These are phyloP conservation scores for Exophiala oligosperma DNA, from an alignment of 2,329 filamentous ascomycete genomes.

Conservation along the genomic window DNA sequence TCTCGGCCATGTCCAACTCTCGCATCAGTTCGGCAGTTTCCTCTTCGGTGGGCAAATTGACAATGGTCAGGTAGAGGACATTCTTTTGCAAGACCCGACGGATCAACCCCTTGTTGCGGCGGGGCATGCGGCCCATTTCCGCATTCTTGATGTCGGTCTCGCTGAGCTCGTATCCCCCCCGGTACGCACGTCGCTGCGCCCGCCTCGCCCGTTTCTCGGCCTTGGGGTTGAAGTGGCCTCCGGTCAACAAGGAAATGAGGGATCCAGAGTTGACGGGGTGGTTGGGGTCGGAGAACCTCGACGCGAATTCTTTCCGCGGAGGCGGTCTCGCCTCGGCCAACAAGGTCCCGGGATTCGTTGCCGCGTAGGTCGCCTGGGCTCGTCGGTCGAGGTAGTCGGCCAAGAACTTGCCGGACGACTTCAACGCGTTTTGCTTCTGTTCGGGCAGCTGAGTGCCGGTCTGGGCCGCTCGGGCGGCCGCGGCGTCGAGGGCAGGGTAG, in stretches of 20 bases:
- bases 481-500: slow-evolving; percentile 41
- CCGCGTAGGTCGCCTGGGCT: slow-evolving; percentile 44
- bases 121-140: slow-evolving; percentile 12
- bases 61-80: slow-evolving; percentile 22
- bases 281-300: slow-evolving; percentile 53
- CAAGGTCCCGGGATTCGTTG: slow-evolving; percentile 43
- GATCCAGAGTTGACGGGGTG: slow-evolving; percentile 53
- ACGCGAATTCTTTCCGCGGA: slow-evolving; percentile 42
- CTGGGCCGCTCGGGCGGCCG: slow-evolving; percentile 2
- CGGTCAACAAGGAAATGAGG: slow-evolving; percentile 48
- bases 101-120: slow-evolving; percentile 4
- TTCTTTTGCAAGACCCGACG: slow-evolving; percentile 16
- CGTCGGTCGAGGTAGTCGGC: slow-evolving; percentile 51
- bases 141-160: slow-evolving; percentile 16
- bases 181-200: slow-evolving; percentile 13
- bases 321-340: slow-evolving; percentile 36
- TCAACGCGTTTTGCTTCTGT: slow-evolving; percentile 24
- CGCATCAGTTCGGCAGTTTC: slow-evolving; percentile 23
- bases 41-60: slow-evolving; percentile 23
- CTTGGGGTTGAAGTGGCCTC: slow-evolving; percentile 36
- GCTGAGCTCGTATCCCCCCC: slow-evolving; percentile 15
- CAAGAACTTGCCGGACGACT: slow-evolving; percentile 37
- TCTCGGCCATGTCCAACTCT: slow-evolving; percentile 10
- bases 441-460: not conserved
- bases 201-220: slow-evolving; percentile 10